Base-by-base conservation (phyloP, 2,329 filamentous ascomycete genomes). In the Hypoxylon sp. region DNA sequence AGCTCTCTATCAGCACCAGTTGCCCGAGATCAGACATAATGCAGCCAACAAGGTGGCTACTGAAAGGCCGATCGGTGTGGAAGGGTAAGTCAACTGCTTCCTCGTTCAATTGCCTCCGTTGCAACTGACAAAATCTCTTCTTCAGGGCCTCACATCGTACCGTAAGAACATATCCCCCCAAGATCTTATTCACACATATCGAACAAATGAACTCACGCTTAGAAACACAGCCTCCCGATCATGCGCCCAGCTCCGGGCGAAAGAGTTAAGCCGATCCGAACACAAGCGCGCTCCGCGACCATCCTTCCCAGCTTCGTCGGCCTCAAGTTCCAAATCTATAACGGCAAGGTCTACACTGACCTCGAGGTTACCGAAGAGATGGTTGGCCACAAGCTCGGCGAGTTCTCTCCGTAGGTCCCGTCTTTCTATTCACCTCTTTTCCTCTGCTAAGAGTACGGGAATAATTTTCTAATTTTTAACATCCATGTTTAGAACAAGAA, bases 231-330 rank as follows among this genome's bases (percentile, higher is more conserved):
- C 62, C 85, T 89, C 66, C 92, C 87, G n/a, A 92, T 94, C 73
- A 83, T 88, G 76, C 82, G 83, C 76, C 86, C 81, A 39, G 86
- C 85, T 75, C 80, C 86, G 5, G 91, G 90, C 75, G 85, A 92
- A 74, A 87, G 86, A 71, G 84, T 87, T 3, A 88, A 87, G 42
- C 91, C 93, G 11, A 94, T 98, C 79, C 90, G 89, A 77, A 98
- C 94, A 14, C 92, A 95, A 80, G 94, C 94, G 39, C 92, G 94
- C 72, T 88, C 91, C 63, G 94, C 94, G 33, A 97, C 94, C 5
- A 96, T 98, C 75, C 86, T 97, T 63, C 94, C 94, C 70, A 97
- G 92, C 81, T 97, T 97, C 79, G 93, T 98, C 59, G 94, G 94
- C 13, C 84, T 97, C 75, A 91, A 90, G 79, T 98, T 98, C 81